Evolutionary conservation across 1,139 yeast genomes (phyloP).

Genomic region (Suzukiozyma palmioleophila): DNA sequence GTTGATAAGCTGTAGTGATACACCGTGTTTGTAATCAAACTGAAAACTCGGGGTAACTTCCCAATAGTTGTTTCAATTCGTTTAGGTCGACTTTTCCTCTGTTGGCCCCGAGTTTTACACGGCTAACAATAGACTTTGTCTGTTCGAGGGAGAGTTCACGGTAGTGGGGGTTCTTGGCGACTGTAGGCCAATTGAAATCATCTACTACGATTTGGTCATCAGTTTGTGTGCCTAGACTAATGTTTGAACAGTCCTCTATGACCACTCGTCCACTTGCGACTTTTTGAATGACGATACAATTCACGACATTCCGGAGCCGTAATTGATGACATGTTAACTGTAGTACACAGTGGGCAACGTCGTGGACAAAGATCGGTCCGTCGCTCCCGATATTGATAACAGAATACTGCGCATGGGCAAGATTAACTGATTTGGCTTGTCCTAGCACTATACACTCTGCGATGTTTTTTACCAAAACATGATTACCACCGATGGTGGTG

Average conservation of each 20-base stretch:
- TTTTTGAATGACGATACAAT: constrained; percentile 19
- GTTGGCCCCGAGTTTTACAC: neutral
- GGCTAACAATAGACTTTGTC: neutral
- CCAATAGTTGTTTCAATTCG: too few species aligned
- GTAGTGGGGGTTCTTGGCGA: constrained; percentile 12
- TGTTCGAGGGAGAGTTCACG: neutral
- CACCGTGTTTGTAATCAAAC: too few species aligned
- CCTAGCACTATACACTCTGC: neutral
- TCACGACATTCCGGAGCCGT: constrained; percentile 28
- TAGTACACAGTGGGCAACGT: constrained; percentile 20
- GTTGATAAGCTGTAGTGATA: too few species aligned
- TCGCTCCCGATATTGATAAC: constrained; percentile 17
- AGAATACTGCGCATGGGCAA: constrained; percentile 17
- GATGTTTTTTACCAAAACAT: neutral
- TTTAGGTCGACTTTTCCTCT: too few species aligned
- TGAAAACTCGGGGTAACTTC: too few species aligned
- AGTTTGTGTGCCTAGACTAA: constrained; percentile 12
- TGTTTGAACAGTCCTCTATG: constrained; percentile 28
- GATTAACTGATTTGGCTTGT: constrained; percentile 17
- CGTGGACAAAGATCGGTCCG: constrained; percentile 32
- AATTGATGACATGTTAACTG: constrained; percentile 36
- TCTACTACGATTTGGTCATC: constrained; percentile 8
- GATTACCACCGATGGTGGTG: neutral
- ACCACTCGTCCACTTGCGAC: constrained; percentile 24
- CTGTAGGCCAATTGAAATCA: constrained; percentile 11